Evolutionary conservation across 2,329 filamentous ascomycete species (phyloP), one percentile per base, ranked within the genome.

Genomic region (Coniella lustricola): DNA sequence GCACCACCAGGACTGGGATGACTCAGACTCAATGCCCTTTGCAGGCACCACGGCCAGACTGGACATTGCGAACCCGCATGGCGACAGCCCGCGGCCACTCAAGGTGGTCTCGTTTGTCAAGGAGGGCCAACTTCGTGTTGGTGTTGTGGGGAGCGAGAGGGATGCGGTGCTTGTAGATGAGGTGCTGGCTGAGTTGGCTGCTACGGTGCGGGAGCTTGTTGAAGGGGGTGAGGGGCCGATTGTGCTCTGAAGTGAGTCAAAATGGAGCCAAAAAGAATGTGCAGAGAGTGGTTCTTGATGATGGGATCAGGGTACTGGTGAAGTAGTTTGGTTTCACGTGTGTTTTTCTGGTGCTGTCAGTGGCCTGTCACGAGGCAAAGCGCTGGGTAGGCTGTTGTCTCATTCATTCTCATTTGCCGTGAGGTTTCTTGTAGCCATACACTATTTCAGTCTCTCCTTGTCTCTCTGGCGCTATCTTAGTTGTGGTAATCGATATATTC

Each of bases 71-170:
- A 65, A 65, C 42, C 65, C 65, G 3, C 61, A 66, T 64, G 57
- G 70, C 57, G 60, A 72, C 64, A 50, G 57, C 55, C 56, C 57
- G 2, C 61, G 63, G 54, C 71, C 71, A 48, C 61, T 70, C 55
- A 74, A 74, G 61, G 64, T 65, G 20, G 69, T 73, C 42, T 69
- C 69, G 20, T 73, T 71, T 55, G 61, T 70, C 0, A 63, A 60
- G 31, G 64, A 60, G 0, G 69, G 63, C n/a, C 57, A 64, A 53
- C 55, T 68, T 45, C 57, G 64, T 46, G 64, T 73, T 52, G 71
- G 71, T 44, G 61, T 73, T 51, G 70, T 72, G 3, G 70, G 70
- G 5, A 66, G 64, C 50, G 65, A 71, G 51, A 62, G 58, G 45
- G 69, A 69, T 56, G 60, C 54, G 16, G 59, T 40, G 7, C 60